A percentile compares a stretch with the other conserved stretches of the same genome.
Evolutionary conservation across 768 basidiomycete genomes (phyloP).

Genomic region (Boletellus ananas): DNA sequence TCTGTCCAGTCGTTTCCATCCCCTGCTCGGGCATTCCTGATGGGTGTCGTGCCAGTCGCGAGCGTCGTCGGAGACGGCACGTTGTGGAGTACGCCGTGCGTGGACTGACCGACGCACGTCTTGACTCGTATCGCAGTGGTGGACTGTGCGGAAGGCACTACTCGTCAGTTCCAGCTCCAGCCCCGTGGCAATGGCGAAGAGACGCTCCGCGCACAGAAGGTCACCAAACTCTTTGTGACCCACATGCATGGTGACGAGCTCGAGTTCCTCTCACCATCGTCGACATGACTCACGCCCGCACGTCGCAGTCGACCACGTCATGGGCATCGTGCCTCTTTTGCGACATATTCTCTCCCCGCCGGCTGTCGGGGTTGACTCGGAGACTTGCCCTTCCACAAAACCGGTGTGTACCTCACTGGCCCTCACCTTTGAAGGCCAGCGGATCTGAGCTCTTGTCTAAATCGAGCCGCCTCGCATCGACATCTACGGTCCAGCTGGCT

Average conservation of each 20-base stretch:
- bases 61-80: constrained; percentile 51
- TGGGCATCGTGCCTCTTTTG: constrained; percentile 69
- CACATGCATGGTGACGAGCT: constrained; percentile 70
- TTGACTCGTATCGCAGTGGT: constrained; percentile 50
- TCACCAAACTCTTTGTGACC: constrained; percentile 75
- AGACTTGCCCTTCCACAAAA: constrained; percentile 9
- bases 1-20: constrained; percentile 3
- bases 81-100: constrained; percentile 58
- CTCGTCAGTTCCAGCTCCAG: constrained; percentile 61
- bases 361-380: constrained; percentile 14
- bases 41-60: constrained; percentile 36
- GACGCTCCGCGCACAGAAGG: constrained; percentile 40
- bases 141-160: constrained; percentile 80
- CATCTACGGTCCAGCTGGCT: constrained; percentile 76
- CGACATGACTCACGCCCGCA: not conserved
- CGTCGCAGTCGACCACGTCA: constrained; percentile 61
- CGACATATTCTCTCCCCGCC: constrained; percentile 54
- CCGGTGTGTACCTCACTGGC: constrained; percentile 6
- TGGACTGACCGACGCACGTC: not conserved
- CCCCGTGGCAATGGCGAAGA: constrained; percentile 33
- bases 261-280: not conserved
- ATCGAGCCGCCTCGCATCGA: constrained; percentile 50
- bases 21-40: not conserved
- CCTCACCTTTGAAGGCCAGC: not conserved
- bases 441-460: not conserved